Evolutionary conservation across 2,329 filamentous ascomycete species (phyloP).

Genomic region (Neonectria coccinea): DNA sequence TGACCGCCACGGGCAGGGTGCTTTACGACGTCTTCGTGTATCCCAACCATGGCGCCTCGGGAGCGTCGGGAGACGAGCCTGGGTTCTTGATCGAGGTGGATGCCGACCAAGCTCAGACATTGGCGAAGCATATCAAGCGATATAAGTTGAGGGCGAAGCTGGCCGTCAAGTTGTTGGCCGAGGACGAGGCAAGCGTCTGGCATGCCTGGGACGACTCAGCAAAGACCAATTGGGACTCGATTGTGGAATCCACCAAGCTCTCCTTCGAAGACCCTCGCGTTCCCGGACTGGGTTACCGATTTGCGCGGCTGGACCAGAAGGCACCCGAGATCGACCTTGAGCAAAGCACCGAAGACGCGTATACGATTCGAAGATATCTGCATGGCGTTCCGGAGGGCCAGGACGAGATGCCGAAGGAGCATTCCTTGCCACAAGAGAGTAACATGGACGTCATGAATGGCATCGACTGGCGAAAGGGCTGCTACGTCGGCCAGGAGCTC

Average conservation of each 20-base stretch:
- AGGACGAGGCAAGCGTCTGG: constrained; percentile 76
- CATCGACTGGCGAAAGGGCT: constrained; percentile 95
- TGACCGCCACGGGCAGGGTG: constrained; percentile 86
- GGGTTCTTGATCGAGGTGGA: constrained; percentile 85
- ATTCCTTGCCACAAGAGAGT: constrained; percentile 84
- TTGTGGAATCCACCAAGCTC: constrained; percentile 45
- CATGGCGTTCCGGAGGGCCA: constrained; percentile 88
- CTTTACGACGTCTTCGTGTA: constrained; percentile 94
- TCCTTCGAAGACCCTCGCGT: constrained; percentile 65
- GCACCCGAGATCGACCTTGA: constrained; percentile 56
- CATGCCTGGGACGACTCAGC: constrained; percentile 74
- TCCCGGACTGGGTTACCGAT: constrained; percentile 66
- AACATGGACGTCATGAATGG: constrained; percentile 89
- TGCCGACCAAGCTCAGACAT: constrained; percentile 67
- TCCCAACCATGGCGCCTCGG: constrained; percentile 59
- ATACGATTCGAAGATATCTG: constrained; percentile 82
- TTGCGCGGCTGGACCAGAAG: constrained; percentile 52
- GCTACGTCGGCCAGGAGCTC: constrained; percentile 96
- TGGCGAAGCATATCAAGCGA: constrained; percentile 81
- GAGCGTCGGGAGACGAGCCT: constrained; percentile 42
- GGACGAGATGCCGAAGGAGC: constrained; percentile 76
- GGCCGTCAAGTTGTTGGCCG: constrained; percentile 72
- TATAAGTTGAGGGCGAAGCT: constrained; percentile 90
- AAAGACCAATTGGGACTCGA: constrained; percentile 35
- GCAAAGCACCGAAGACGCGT: constrained; percentile 67